These are phyloP conservation scores for Metarhizium guizhouense DNA, from an alignment of 2,329 filamentous ascomycete genomes.

Conservation along the genomic window DNA sequence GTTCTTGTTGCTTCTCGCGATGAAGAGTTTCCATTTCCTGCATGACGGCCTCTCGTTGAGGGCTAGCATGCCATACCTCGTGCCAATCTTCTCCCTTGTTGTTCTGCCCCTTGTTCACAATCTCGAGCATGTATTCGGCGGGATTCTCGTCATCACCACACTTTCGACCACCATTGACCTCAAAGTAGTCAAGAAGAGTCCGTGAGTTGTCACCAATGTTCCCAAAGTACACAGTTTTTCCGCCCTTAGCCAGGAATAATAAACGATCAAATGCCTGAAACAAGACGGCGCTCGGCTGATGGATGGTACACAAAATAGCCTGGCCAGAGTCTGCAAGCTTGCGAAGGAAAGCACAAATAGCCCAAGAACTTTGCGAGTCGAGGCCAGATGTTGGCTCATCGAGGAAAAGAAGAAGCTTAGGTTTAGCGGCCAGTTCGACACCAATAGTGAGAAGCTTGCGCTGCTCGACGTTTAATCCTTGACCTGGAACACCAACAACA, in stretches of 20 bases:
- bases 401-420: slow-evolving; percentile 50
- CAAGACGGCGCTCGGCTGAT: slow-evolving; percentile 44
- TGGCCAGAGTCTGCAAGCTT: slow-evolving; percentile 49
- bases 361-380: slow-evolving; percentile 55
- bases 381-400: slow-evolving; percentile 55
- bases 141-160: slow-evolving; percentile 59
- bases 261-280: slow-evolving; percentile 51
- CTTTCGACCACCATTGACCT: slow-evolving; percentile 49
- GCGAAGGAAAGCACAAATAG: slow-evolving; percentile 52
- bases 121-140: slow-evolving; percentile 65
- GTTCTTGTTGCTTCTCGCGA: slow-evolving; percentile 28
- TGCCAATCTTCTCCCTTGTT: slow-evolving; percentile 52
- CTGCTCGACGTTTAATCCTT: slow-evolving; percentile 53
- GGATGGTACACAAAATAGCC: slow-evolving; percentile 45
- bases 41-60: slow-evolving; percentile 41
- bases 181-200: slow-evolving; percentile 54
- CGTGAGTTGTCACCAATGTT: slow-evolving; percentile 52
- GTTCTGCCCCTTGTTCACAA: slow-evolving; percentile 33
- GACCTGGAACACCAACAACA: slow-evolving; percentile 53
- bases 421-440: slow-evolving; percentile 48
- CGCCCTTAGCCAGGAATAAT: slow-evolving; percentile 55
- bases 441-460: slow-evolving; percentile 54
- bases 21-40: slow-evolving; percentile 57
- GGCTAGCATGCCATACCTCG: slow-evolving; percentile 49
- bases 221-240: slow-evolving; percentile 61